Evolutionary conservation across 1,284 basidiomycete species (phyloP), one percentile per base, ranked within the genome.

Genomic region (Termitomyces sp.): DNA sequence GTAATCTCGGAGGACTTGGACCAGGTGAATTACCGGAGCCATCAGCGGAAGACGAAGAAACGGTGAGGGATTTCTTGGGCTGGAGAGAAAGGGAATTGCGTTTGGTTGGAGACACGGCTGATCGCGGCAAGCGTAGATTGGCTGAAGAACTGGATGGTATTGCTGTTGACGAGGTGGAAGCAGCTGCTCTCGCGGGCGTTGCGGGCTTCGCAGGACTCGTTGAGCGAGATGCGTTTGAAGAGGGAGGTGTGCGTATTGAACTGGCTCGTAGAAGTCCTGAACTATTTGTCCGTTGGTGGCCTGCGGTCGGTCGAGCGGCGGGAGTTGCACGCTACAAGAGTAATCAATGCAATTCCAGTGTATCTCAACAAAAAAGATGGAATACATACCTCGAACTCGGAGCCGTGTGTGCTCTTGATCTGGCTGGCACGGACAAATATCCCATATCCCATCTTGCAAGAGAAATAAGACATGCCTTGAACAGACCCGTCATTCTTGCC

Each of bases 401-500:
- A 66, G 16, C 73, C 72, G 57, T 78, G 68, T 18, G 84, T 66
- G 1, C 83, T 65, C 64, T 84, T 91, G 55, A 98, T 90, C 68
- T 95, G 92, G 65, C 87, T 89, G 0, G 90, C 84, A 19, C 93
- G 78, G 4, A 98, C 88, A 68, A 99, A 99, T 38, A 98, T 88
- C 42, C 97, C 97, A 68, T 91, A 76, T 34, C 77, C 76, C 49
- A 79, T 75, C 60, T 80, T 78, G 72, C 93, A 96, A 14, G 76
- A 78, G 69, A 99, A 99, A 74, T 99, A 99, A 7, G 72, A 63
- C 53, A 86, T 76, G 26, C 90, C 94, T 45, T 88, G 78, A 0
- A 99, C 91, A 1, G 84, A 81, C 1, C 97, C 97, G 64, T 99
- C 90, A 73, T 99, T 99, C 84, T 98, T 98, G 37, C 97, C 97